Base-by-base conservation (phyloP, 2,329 filamentous ascomycete genomes). In the Neonectria hederae region DNA sequence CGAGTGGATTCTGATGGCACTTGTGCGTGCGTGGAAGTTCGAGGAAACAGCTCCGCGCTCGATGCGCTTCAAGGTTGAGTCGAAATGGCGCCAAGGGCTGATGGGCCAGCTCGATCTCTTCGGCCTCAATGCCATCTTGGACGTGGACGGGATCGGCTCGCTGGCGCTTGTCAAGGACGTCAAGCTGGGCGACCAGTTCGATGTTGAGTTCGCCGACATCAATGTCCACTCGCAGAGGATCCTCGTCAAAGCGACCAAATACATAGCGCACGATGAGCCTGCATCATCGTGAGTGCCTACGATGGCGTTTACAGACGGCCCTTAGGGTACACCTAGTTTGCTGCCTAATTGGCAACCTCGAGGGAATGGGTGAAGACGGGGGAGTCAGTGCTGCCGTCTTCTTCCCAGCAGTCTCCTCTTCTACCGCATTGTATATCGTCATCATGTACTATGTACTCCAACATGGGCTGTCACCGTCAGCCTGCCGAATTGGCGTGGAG, bases 21-120 rank as follows among this genome's bases (percentile, higher is more conserved):
- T 90, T 32, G 78, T 87, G 56, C 86, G 88, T 14, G 87, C 85
- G 14, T 90, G 87, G 87, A 79, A 80, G 65, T 87, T 84, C 69
- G 84, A 88, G 72, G 77, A 78, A 9, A 66, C 75, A 52, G 73
- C 86, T 26, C 85, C 86, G n/a, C 66, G 75, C 30, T 81, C 78
- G 4, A 83, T 90, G 66, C 74, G 73, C 48, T 84, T 88, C 68
- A 82, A 76, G 3, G 84, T 88, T 40, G 64, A 69, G 24, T 76
- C 79, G 17, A 73, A 82, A 14, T 76, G 72, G 62, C 71, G 69
- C 28, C 74, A 75, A 58, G 76, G 73, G 28, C 66, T 83, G 55
- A 60, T 74, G 3, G 84, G 84, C 32, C 74, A 73, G n/a, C 76
- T 88, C 51, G 77, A 86, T 76, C 83, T 85, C 76, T 87, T 87